Conservation (phyloP, 345 rosid species). For the Tarenaya hassleriana region DNA sequence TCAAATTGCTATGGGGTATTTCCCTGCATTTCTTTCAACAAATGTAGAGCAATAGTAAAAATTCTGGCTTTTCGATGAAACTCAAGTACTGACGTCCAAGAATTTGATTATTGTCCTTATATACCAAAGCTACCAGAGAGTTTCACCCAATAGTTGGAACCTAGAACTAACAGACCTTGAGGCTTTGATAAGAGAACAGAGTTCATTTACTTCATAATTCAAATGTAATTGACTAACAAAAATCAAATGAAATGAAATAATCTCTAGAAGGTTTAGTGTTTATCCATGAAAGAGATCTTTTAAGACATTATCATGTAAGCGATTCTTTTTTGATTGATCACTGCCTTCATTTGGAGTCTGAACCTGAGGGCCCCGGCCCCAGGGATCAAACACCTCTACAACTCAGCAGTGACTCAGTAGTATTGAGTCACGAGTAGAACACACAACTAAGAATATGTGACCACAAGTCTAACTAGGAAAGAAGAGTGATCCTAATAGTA, state of each 20-base stretch:
- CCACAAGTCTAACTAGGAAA: constrained; percentile 23
- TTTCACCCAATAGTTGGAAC: too few relatives aligned
- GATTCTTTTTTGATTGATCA: constrained; percentile 14
- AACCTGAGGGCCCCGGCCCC: too few relatives aligned
- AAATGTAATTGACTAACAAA: constrained; percentile 1
- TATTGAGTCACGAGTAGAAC: too few relatives aligned
- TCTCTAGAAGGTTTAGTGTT: constrained; percentile 2
- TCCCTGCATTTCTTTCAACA: constrained; percentile 5
- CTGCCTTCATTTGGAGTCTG: constrained; percentile 12
- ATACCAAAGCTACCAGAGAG: too few relatives aligned
- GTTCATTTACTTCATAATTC: too few relatives aligned
- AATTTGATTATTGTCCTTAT: too few relatives aligned
- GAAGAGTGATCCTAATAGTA: constrained; percentile 21
- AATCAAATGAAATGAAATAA: neutral
- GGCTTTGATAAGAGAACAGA: too few relatives aligned
- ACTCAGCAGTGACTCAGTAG: too few relatives aligned
- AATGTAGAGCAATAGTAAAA: neutral
- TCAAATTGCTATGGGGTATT: neutral
- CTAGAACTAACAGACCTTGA: too few relatives aligned
- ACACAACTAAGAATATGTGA: neutral
- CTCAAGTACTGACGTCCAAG: too few relatives aligned
- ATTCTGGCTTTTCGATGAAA: neutral
- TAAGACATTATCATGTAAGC: constrained; percentile 16
- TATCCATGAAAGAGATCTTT: constrained; percentile 14
- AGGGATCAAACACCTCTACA: too few relatives aligned